phyloP scores from a whole-genome alignment of 305 asterid genomes.

The Fraxinus greggii region DNA sequence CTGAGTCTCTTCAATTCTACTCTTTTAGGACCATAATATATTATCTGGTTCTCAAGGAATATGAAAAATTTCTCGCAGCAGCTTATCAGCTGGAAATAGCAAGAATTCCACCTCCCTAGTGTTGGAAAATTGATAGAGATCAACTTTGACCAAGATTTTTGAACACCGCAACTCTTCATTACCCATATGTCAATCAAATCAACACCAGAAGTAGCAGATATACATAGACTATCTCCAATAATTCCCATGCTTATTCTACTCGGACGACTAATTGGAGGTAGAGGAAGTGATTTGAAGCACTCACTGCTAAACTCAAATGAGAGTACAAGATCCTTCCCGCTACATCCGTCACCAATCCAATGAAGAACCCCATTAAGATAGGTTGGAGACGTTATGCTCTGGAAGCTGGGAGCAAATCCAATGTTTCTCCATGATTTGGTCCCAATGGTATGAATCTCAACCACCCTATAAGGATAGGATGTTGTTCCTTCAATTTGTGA shows the following conservation, averaged over 20 bases:
- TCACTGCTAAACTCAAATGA: not conserved
- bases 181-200: not conserved
- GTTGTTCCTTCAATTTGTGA: not conserved
- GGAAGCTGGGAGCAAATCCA: not conserved
- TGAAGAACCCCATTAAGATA: not conserved
- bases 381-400: not conserved
- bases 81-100: not conserved
- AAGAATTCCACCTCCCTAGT: not conserved
- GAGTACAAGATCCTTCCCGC: not conserved
- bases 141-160: not conserved
- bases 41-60: not conserved
- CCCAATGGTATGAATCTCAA: not conserved
- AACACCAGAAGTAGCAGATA: not conserved
- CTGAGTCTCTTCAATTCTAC: not conserved
- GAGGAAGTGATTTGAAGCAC: not conserved
- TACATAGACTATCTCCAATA: not conserved
- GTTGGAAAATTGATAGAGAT: not conserved
- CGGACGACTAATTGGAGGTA: not conserved
- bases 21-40: not conserved
- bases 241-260: not conserved
- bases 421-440: not conserved
- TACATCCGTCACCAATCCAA: not conserved
- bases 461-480: not conserved
- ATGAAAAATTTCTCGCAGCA: not conserved
- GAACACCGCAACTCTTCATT: not conserved